These are phyloP conservation scores for Gossypium trilobum DNA, from an alignment of 441 rosid species.

Conservation along the genomic window DNA sequence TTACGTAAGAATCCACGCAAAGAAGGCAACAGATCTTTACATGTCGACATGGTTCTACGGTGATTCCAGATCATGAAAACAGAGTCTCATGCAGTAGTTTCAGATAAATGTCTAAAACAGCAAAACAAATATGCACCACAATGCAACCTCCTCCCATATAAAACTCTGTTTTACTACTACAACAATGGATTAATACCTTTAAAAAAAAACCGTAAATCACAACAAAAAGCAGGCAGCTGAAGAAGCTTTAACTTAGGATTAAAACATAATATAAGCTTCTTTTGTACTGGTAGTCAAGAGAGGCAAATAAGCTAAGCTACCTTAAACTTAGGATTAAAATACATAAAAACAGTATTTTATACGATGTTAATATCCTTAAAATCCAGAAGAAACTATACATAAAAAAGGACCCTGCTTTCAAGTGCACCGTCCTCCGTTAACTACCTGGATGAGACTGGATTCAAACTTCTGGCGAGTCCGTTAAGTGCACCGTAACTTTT, in stretches of 20 bases:
- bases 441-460: conserved; percentile 42
- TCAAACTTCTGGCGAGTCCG: conserved; percentile 38
- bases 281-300: background rate
- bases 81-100: background rate
- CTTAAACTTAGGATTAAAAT: background rate
- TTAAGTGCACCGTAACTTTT: conserved; percentile 40
- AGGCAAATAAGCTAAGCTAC: background rate
- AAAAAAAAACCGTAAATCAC: background rate
- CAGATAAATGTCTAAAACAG: background rate
- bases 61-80: background rate
- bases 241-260: conserved; percentile 5
- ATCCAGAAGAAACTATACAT: conserved; percentile 3
- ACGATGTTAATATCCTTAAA: background rate
- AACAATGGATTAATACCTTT: background rate
- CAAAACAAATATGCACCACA: background rate
- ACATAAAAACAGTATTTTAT: background rate
- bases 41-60: background rate
- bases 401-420: background rate
- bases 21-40: background rate
- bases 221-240: background rate
- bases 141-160: background rate
- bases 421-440: background rate
- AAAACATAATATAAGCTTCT: background rate
- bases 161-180: background rate
- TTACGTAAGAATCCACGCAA: background rate